A percentile compares a stretch with the other conserved stretches of the same genome.
phyloP scores from a whole-genome alignment of 2,329 filamentous ascomycete genomes.

The Aspergillus ochraceus region DNA sequence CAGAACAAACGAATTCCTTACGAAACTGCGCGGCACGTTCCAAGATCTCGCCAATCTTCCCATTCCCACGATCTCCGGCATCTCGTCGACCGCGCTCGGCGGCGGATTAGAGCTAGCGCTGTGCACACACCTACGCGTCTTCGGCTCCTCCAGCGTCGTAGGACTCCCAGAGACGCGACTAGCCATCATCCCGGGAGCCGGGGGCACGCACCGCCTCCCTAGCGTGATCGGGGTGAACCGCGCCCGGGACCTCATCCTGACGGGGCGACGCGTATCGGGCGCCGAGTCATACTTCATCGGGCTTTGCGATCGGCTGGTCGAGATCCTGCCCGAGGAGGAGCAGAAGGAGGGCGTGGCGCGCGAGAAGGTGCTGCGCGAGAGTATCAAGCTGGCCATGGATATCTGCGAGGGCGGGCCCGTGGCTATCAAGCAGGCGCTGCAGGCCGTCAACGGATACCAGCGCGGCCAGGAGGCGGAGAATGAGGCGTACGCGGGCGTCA shows the following conservation, averaged over 20 bases:
- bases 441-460: slow-evolving; percentile 70
- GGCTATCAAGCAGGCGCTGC: slow-evolving; percentile 74
- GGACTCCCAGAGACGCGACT: slow-evolving; percentile 89
- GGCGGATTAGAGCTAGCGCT: slow-evolving; percentile 93
- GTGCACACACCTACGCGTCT: slow-evolving; percentile 83
- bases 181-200: slow-evolving; percentile 91
- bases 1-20: slow-evolving; percentile 78
- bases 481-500: slow-evolving; percentile 78
- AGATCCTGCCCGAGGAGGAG: slow-evolving; percentile 62
- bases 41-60: slow-evolving; percentile 70
- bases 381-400: slow-evolving; percentile 74
- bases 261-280: slow-evolving; percentile 78
- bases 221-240: slow-evolving; percentile 74
- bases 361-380: slow-evolving; percentile 69
- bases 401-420: slow-evolving; percentile 90
- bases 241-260: slow-evolving; percentile 88
- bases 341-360: slow-evolving; percentile 60
- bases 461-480: slow-evolving; percentile 76
- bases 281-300: slow-evolving; percentile 90
- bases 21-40: slow-evolving; percentile 74
- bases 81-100: slow-evolving; percentile 83
- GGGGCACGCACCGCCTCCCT: slow-evolving; percentile 86
- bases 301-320: slow-evolving; percentile 84
- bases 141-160: slow-evolving; percentile 74
- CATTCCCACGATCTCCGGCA: slow-evolving; percentile 85